These are phyloP conservation scores for Grosmannia clavigera DNA, from an alignment of 2,329 filamentous ascomycete genomes.

Conservation along the genomic window DNA sequence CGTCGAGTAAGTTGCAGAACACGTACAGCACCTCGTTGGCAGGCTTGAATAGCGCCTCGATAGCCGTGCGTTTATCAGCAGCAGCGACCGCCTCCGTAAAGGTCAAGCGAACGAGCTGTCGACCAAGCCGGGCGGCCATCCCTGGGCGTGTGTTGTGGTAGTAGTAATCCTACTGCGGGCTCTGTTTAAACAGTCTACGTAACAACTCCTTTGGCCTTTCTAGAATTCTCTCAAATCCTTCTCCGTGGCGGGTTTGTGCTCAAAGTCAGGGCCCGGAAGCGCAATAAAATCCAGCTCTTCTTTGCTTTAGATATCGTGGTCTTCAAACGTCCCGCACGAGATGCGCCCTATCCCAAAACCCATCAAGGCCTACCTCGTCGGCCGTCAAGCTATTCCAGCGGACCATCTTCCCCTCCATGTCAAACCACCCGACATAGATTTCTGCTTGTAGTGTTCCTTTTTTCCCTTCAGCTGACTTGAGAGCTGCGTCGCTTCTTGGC, in stretches of 20 bases:
- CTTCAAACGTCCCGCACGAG: neutral
- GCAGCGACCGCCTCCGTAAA: no score
- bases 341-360: neutral
- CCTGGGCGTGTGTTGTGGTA: no score
- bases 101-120: no score
- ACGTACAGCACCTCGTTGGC: no score
- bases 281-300: neutral
- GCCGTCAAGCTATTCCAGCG: neutral
- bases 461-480: neutral
- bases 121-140: no score
- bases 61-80: no score
- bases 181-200: no score
- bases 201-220: no score
- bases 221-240: neutral
- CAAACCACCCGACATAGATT: neutral
- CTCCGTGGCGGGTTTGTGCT: neutral
- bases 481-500: neutral
- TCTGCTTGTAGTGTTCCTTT: neutral
- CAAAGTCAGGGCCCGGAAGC: neutral
- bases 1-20: no score
- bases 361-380: neutral
- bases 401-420: neutral
- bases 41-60: no score
- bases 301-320: neutral
- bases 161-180: no score